These are phyloP conservation scores for Annona squamosa DNA, from an alignment of 164 flowering plant genomes.

Conservation along the genomic window DNA sequence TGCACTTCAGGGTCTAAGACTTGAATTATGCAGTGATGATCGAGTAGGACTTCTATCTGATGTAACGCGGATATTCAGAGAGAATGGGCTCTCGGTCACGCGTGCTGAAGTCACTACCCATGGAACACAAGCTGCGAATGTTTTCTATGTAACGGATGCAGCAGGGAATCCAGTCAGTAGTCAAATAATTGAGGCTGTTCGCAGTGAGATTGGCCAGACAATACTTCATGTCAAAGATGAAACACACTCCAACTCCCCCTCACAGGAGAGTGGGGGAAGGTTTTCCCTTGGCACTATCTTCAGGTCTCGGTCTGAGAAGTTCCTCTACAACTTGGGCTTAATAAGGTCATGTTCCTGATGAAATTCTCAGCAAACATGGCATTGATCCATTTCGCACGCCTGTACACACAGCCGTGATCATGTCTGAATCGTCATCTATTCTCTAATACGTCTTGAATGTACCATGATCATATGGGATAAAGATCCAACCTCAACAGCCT, in stretches of 20 bases:
- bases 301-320: slow-evolving; percentile 70
- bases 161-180: slow-evolving; percentile 65
- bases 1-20: slow-evolving; percentile 63
- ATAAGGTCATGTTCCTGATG: slow-evolving; percentile 54
- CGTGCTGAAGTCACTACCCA: slow-evolving; percentile 87
- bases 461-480: neutral
- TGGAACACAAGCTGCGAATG: slow-evolving; percentile 75
- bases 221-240: slow-evolving; percentile 67
- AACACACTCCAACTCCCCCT: slow-evolving; percentile 32
- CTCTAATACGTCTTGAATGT: neutral
- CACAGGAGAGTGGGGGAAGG: slow-evolving; percentile 38
- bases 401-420: slow-evolving; percentile 13
- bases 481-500: neutral
- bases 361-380: neutral
- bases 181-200: slow-evolving; percentile 70
- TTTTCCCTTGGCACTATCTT: slow-evolving; percentile 73
- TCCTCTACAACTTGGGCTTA: slow-evolving; percentile 71
- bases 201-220: slow-evolving; percentile 63
- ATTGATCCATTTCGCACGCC: neutral
- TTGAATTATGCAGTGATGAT: slow-evolving; percentile 80
- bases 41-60: slow-evolving; percentile 81
- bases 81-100: slow-evolving; percentile 76
- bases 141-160: slow-evolving; percentile 76
- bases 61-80: slow-evolving; percentile 89
- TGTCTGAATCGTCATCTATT: neutral